Conservation (phyloP, 23 red algal genomes). For the Agarophyton chilense region DNA sequence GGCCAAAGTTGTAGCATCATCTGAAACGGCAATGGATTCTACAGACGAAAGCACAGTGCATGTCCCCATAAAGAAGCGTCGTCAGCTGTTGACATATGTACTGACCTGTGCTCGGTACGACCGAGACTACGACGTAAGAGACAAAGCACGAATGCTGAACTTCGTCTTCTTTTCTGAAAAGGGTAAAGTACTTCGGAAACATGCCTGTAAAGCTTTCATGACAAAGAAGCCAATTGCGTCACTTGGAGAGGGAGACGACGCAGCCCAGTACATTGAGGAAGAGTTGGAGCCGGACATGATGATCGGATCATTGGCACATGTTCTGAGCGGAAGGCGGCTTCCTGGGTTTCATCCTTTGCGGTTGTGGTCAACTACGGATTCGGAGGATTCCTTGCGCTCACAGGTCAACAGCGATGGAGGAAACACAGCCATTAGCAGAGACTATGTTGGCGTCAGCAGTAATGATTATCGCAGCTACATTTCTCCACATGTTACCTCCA, state of each 20-base stretch:
- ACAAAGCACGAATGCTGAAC: slow-evolving; percentile 81
- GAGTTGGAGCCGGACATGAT: slow-evolving; percentile 34
- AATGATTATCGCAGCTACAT: slow-evolving; percentile 10
- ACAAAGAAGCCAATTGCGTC: slow-evolving; percentile 41
- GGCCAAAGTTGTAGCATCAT: slow-evolving; percentile 67
- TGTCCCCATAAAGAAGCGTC: background rate
- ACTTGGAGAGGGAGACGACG: background rate
- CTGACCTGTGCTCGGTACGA: slow-evolving; percentile 63
- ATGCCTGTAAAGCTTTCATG: slow-evolving; percentile 31
- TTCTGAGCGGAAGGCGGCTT: slow-evolving; percentile 39
- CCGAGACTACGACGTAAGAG: slow-evolving; percentile 82
- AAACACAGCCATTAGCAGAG: background rate
- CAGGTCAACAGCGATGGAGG: background rate
- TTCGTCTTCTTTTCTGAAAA: slow-evolving; percentile 46
- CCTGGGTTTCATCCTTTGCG: slow-evolving; percentile 47
- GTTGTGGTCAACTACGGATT: slow-evolving; percentile 33
- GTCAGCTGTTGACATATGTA: slow-evolving; percentile 59
- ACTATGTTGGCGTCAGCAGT: slow-evolving; percentile 59
- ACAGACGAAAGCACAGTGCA: background rate
- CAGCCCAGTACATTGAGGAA: slow-evolving; percentile 11
- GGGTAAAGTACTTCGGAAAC: background rate
- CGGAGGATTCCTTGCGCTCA: slow-evolving; percentile 30
- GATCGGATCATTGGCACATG: slow-evolving; percentile 49
- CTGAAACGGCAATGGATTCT: background rate
- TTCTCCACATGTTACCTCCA: background rate